Conservation (phyloP, 2,329 filamentous ascomycete species). For the Clarireedia sp. region DNA sequence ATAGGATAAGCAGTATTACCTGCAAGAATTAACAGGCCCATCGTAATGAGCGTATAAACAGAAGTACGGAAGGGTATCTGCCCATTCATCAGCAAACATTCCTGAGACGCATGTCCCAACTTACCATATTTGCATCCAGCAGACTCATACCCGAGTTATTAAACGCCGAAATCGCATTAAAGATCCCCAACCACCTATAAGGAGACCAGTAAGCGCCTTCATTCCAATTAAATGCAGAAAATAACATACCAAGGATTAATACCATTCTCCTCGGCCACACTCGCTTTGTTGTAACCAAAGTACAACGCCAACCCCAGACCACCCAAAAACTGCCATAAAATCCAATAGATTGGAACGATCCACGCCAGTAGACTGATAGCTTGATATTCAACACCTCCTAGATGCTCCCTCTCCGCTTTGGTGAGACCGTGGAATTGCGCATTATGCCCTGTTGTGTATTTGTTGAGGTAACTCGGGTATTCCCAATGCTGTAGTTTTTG, state of each 20-base stretch:
- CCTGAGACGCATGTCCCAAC: not conserved
- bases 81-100: not conserved
- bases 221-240: not conserved
- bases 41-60: conserved; percentile 35
- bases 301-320: conserved; percentile 54
- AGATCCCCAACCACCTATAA: conserved; percentile 52
- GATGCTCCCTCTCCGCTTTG: conserved; percentile 44
- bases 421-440: conserved; percentile 47
- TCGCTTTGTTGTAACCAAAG: conserved; percentile 44
- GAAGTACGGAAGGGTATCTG: conserved; percentile 35
- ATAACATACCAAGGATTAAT: conserved; percentile 47
- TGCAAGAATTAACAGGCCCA: conserved; percentile 52
- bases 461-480: conserved; percentile 22
- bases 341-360: conserved; percentile 53
- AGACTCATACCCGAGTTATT: conserved; percentile 66
- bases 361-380: conserved; percentile 51
- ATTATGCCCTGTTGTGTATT: conserved; percentile 38
- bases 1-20: conserved; percentile 48
- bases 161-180: conserved; percentile 60
- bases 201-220: not conserved
- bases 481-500: not conserved
- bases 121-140: conserved; percentile 55
- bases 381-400: conserved; percentile 58
- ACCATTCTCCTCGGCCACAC: conserved; percentile 44
- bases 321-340: conserved; percentile 51